Conservation (phyloP, 2,329 filamentous ascomycete genomes). For the Penicillium sp. region DNA sequence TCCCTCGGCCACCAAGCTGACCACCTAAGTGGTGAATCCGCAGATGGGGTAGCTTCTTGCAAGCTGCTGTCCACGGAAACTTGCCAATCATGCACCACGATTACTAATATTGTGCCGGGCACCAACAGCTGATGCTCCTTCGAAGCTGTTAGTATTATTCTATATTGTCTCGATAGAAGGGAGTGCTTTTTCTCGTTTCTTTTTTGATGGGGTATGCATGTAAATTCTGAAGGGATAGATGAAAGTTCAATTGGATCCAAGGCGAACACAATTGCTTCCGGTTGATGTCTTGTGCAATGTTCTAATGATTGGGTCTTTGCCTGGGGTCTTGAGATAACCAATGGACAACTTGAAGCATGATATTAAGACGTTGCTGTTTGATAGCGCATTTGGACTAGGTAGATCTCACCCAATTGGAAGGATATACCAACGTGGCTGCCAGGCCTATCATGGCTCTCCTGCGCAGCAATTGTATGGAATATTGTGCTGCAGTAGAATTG, state of each 20-base stretch:
- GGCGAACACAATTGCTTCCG: slow-evolving; percentile 15
- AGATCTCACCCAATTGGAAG: too few relatives aligned
- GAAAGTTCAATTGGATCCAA: slow-evolving; percentile 10
- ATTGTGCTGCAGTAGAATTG: slow-evolving; percentile 4
- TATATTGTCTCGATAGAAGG: slow-evolving; percentile 20
- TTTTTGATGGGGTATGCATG: slow-evolving; percentile 20
- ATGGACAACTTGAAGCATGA: slow-evolving; percentile 14
- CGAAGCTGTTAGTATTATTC: slow-evolving; percentile 7
- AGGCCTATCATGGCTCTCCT: too few relatives aligned
- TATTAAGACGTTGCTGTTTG: too few relatives aligned
- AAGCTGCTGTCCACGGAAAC: background rate
- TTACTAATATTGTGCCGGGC: slow-evolving; percentile 9
- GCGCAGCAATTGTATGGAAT: too few relatives aligned
- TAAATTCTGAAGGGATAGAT: slow-evolving; percentile 26
- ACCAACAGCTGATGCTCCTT: slow-evolving; percentile 6
- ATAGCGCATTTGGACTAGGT: too few relatives aligned
- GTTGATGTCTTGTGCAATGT: slow-evolving; percentile 12
- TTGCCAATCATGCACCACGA: slow-evolving; percentile 11
- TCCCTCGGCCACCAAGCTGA: slow-evolving; percentile 15
- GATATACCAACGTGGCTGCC: too few relatives aligned
- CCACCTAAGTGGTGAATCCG: slow-evolving; percentile 20
- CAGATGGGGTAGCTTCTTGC: background rate
- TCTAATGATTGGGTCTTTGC: slow-evolving; percentile 20
- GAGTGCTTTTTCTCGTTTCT: slow-evolving; percentile 13
- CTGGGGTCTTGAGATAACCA: slow-evolving; percentile 19